Conservation (phyloP, 345 rosid genomes). For the Xanthoceras sorbifolium region DNA sequence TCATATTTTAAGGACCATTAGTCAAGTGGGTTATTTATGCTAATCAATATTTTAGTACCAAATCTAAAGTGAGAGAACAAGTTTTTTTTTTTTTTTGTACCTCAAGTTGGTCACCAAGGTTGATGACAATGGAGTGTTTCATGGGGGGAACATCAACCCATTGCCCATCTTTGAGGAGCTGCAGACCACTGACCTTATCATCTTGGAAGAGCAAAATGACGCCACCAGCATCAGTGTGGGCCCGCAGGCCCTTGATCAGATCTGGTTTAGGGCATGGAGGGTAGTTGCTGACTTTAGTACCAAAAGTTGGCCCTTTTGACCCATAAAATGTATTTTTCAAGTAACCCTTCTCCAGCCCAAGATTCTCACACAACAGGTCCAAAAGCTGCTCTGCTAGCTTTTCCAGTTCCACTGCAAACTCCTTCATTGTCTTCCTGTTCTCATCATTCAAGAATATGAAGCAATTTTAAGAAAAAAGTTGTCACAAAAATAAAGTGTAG, state of each 20-base stretch:
- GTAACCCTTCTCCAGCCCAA: slow-evolving; percentile 79
- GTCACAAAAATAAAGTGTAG: not conserved
- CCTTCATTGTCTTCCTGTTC: slow-evolving; percentile 59
- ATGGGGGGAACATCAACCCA: slow-evolving; percentile 91
- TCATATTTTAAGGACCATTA: not conserved
- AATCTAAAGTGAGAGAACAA: not conserved
- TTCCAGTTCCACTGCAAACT: slow-evolving; percentile 53
- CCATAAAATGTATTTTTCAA: slow-evolving; percentile 71
- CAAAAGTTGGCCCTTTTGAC: slow-evolving; percentile 73
- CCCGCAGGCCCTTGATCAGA: slow-evolving; percentile 83
- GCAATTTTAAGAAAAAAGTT: no score
- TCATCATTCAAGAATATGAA: not conserved
- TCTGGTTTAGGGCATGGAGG: slow-evolving; percentile 96
- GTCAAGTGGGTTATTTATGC: not conserved
- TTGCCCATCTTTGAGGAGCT: slow-evolving; percentile 80
- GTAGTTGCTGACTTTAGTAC: slow-evolving; percentile 87
- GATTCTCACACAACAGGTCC: slow-evolving; percentile 72
- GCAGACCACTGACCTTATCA: slow-evolving; percentile 89
- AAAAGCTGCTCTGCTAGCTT: slow-evolving; percentile 66
- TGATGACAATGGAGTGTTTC: slow-evolving; percentile 82
- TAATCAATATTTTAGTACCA: slow-evolving; percentile 5
- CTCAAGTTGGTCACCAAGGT: slow-evolving; percentile 96
- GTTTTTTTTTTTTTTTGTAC: slow-evolving; percentile 24
- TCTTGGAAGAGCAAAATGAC: slow-evolving; percentile 86
- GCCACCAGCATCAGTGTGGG: slow-evolving; percentile 98